These are phyloP conservation scores for Microdochium bolleyi DNA, from an alignment of 2,329 filamentous ascomycete genomes.

Conservation along the genomic window DNA sequence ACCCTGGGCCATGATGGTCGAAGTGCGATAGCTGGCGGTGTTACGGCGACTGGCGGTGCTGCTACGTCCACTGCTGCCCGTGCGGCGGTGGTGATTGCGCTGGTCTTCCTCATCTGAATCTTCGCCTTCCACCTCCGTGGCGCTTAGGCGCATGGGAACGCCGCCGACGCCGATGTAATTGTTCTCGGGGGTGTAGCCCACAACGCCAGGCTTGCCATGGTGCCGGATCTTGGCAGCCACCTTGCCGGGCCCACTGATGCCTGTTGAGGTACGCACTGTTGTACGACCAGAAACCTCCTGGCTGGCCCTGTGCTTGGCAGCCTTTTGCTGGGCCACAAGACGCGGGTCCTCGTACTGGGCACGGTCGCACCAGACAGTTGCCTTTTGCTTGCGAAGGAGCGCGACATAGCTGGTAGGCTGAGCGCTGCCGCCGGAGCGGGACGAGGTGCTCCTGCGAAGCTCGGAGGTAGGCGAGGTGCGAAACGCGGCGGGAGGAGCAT, in stretches of 20 bases:
- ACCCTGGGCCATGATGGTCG: slow-evolving; percentile 33
- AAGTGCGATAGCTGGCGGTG: slow-evolving; percentile 38
- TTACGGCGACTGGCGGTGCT: slow-evolving; percentile 49
- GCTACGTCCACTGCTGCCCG: slow-evolving; percentile 68
- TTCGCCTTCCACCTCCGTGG: slow-evolving; percentile 89
- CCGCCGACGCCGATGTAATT: slow-evolving; percentile 70
- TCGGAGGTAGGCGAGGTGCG: slow-evolving; percentile 48
- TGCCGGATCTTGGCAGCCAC: slow-evolving; percentile 84
- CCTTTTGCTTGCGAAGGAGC: slow-evolving; percentile 92
- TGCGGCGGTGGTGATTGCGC: slow-evolving; percentile 57
- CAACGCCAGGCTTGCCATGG: slow-evolving; percentile 70
- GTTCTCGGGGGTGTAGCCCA: slow-evolving; percentile 68
- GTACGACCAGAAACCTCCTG: slow-evolving; percentile 65
- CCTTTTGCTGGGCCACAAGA: slow-evolving; percentile 71
- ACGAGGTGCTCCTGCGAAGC: slow-evolving; percentile 71
- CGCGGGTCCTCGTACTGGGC: slow-evolving; percentile 87
- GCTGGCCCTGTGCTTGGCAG: slow-evolving; percentile 79
- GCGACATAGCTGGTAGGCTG: slow-evolving; percentile 80
- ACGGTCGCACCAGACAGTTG: slow-evolving; percentile 96
- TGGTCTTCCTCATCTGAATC: slow-evolving; percentile 70
- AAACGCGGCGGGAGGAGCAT: slow-evolving; percentile 50
- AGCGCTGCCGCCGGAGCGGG: slow-evolving; percentile 55
- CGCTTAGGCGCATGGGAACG: slow-evolving; percentile 84
- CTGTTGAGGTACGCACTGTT: slow-evolving; percentile 51
- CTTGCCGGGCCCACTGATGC: slow-evolving; percentile 51